Evolutionary conservation across 352 stramenopile species (phyloP).

Genomic region (Saprolegnia parasitica): DNA sequence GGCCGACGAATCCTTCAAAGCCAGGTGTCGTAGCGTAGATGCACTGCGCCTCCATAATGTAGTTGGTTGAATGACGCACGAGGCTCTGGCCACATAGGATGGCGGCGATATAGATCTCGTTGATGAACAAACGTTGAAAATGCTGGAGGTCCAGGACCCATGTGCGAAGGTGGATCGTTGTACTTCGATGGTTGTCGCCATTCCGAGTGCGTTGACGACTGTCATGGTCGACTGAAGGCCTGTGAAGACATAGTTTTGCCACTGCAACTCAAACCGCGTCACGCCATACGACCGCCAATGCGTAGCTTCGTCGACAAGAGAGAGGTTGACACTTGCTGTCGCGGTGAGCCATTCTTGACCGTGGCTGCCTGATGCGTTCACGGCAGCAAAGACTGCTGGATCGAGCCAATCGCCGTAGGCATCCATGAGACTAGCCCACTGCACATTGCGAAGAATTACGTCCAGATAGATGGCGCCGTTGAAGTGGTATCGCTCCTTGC

Average conservation of each 20-base stretch:
- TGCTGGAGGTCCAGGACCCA: no score
- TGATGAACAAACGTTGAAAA: no score
- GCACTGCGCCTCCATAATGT: no score
- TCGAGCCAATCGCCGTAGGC: not conserved
- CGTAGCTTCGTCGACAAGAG: not conserved
- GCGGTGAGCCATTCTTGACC: not conserved
- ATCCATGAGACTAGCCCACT: not conserved
- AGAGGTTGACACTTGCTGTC: not conserved
- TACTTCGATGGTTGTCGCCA: not conserved
- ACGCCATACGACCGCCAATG: not conserved
- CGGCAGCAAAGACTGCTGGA: not conserved
- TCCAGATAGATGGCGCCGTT: conserved; percentile 23
- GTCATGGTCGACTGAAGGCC: not conserved
- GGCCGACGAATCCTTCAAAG: no score
- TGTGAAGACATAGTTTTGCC: not conserved
- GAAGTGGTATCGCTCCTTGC: not conserved
- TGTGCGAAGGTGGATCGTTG: not conserved
- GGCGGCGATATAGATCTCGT: no score
- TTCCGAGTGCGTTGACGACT: not conserved
- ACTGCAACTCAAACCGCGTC: not conserved
- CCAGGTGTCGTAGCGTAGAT: no score
- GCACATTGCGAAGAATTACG: not conserved
- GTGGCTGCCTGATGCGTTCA: not conserved
- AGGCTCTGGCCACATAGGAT: no score
- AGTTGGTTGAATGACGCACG: no score